Evolutionary conservation across 2,329 filamentous ascomycete genomes (phyloP).

Genomic region (Xylariaceae sp.): DNA sequence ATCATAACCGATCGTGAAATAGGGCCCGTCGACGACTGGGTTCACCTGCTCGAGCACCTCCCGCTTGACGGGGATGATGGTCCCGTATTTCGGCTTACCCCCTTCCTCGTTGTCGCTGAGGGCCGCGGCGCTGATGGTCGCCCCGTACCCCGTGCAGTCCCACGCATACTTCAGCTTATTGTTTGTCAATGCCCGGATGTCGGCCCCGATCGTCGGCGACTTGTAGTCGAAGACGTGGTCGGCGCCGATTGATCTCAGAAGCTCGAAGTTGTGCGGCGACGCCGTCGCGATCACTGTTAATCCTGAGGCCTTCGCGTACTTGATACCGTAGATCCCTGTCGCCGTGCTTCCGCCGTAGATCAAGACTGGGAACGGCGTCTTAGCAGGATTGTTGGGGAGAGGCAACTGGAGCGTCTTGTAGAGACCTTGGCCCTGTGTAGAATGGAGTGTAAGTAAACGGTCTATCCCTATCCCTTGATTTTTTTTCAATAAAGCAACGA

Average conservation of each 20-base stretch:
- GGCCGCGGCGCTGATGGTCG: constrained; percentile 18
- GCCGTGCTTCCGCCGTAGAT: constrained; percentile 61
- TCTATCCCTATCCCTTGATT: background rate
- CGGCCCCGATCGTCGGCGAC: constrained; percentile 30
- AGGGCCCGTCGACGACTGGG: constrained; percentile 41
- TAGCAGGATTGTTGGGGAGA: constrained; percentile 50
- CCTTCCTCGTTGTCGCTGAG: constrained; percentile 23
- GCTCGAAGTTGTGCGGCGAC: constrained; percentile 48
- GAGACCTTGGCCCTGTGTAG: constrained; percentile 52
- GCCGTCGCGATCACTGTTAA: constrained; percentile 49
- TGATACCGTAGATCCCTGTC: constrained; percentile 59
- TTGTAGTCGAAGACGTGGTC: constrained; percentile 45
- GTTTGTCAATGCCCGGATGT: constrained; percentile 33
- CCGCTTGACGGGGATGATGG: constrained; percentile 24
- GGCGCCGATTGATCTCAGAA: constrained; percentile 42
- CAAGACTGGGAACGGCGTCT: constrained; percentile 48
- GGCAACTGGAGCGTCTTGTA: constrained; percentile 54
- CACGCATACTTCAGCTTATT: constrained; percentile 40
- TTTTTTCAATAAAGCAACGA: background rate
- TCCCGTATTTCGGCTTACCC: constrained; percentile 9
- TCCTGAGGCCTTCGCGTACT: constrained; percentile 51
- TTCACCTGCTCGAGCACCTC: constrained; percentile 37
- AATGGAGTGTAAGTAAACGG: constrained; percentile 1
- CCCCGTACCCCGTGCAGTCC: constrained; percentile 45
- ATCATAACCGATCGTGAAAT: constrained; percentile 49